Conservation (phyloP, 2,329 filamentous ascomycete genomes). For the Verruconis gallopava region DNA sequence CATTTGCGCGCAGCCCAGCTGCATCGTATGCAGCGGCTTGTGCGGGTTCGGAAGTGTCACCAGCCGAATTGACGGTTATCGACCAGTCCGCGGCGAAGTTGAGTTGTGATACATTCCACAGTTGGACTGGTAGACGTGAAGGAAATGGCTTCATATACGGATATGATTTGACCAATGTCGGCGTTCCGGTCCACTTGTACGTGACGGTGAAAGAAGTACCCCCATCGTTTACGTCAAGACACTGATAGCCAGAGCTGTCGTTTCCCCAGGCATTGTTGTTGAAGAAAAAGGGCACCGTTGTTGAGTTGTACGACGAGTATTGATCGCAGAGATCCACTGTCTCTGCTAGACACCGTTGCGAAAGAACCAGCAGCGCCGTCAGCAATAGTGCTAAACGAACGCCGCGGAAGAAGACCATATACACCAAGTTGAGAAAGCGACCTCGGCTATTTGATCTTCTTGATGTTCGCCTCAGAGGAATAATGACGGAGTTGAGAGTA, state of each 20-base stretch:
- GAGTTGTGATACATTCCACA: neutral
- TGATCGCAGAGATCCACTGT: too few species aligned
- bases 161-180: neutral
- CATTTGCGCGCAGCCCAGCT: neutral
- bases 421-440: too few species aligned
- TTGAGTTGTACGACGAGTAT: neutral
- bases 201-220: neutral
- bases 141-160: neutral
- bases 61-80: neutral
- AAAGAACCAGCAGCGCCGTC: too few species aligned
- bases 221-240: neutral
- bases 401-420: too few species aligned
- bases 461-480: too few species aligned
- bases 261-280: neutral
- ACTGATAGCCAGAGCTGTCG: neutral
- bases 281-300: neutral
- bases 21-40: neutral
- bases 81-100: neutral
- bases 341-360: too few species aligned
- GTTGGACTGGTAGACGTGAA: neutral
- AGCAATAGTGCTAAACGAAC: too few species aligned
- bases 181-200: neutral
- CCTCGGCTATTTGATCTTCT: too few species aligned
- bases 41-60: neutral
- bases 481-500: too few species aligned